Conservation (phyloP, 108 stramenopile genomes). For the Schizochytrium sp. region DNA sequence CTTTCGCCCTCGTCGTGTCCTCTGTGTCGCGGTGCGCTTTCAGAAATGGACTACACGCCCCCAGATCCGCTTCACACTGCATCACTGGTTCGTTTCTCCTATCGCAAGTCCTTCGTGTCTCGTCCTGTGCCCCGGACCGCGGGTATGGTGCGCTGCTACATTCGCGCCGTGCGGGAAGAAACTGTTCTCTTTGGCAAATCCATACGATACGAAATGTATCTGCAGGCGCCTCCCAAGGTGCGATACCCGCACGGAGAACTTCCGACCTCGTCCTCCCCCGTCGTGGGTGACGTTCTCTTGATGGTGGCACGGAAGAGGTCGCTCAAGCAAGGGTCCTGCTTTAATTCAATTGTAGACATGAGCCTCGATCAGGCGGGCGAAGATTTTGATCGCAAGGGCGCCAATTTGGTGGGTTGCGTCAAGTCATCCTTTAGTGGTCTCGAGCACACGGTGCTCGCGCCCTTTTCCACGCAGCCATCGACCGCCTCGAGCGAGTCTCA, state of each 20-base stretch:
- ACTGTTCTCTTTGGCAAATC: neutral
- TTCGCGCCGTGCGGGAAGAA: neutral
- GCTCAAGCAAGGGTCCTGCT: neutral
- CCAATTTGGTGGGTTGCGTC: neutral
- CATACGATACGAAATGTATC: neutral
- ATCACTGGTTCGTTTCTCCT: neutral
- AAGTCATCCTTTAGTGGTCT: neutral
- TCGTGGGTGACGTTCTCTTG: neutral
- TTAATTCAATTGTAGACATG: neutral
- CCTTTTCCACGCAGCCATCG: neutral
- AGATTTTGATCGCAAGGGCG: neutral
- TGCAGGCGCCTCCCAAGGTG: neutral
- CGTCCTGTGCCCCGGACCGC: neutral
- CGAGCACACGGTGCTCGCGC: neutral
- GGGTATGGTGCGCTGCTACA: slow-evolving; percentile 11
- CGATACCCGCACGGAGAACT: neutral
- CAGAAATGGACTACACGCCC: neutral
- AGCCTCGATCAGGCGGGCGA: neutral
- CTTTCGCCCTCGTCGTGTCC: neutral
- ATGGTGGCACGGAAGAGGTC: neutral
- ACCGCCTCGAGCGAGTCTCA: neutral
- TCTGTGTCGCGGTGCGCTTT: neutral
- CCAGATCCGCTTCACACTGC: neutral
- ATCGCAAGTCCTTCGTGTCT: neutral
- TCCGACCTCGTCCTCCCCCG: neutral